These are phyloP conservation scores for Neonothopanus nambi DNA, from an alignment of 1,284 basidiomycete species.

Conservation along the genomic window DNA sequence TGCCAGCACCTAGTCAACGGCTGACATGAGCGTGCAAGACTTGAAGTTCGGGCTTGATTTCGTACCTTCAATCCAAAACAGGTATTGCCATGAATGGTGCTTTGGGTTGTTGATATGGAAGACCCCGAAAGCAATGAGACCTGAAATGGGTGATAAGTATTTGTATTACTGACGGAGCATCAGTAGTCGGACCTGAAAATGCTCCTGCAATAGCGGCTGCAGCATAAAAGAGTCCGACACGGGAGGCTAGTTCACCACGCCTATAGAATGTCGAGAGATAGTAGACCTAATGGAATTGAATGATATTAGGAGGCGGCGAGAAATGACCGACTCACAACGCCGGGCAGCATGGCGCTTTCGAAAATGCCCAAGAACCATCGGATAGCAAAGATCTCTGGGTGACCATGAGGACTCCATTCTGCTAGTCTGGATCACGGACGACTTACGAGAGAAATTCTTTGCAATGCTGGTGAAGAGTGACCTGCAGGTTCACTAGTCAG, in stretches of 20 bases:
- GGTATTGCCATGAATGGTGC: slow-evolving; percentile 49
- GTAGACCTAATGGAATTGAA: slow-evolving; percentile 33
- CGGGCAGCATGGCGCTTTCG: slow-evolving; percentile 43
- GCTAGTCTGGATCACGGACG: neutral
- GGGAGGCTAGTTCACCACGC: slow-evolving; percentile 48
- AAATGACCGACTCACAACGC: slow-evolving; percentile 5
- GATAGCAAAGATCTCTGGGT: slow-evolving; percentile 44
- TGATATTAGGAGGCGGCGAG: neutral
- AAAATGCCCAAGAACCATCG: slow-evolving; percentile 48
- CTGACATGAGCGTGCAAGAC: neutral
- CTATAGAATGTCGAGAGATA: slow-evolving; percentile 53
- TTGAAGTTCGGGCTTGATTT: neutral
- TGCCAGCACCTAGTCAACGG: slow-evolving; percentile 32
- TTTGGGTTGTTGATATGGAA: slow-evolving; percentile 43
- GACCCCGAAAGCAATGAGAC: slow-evolving; percentile 47
- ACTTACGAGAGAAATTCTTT: slow-evolving; percentile 40
- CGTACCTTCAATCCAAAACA: slow-evolving; percentile 51
- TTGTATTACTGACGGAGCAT: neutral
- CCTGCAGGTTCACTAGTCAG: slow-evolving; percentile 23
- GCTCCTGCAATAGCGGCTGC: slow-evolving; percentile 47
- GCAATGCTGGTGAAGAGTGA: slow-evolving; percentile 40
- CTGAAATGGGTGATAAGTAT: slow-evolving; percentile 19
- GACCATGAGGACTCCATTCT: neutral
- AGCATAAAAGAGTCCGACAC: slow-evolving; percentile 50
- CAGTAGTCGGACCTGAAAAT: slow-evolving; percentile 34